Base-by-base conservation (phyloP, 352 stramenopile species). In the Globisporangium rhizosaccharum region DNA sequence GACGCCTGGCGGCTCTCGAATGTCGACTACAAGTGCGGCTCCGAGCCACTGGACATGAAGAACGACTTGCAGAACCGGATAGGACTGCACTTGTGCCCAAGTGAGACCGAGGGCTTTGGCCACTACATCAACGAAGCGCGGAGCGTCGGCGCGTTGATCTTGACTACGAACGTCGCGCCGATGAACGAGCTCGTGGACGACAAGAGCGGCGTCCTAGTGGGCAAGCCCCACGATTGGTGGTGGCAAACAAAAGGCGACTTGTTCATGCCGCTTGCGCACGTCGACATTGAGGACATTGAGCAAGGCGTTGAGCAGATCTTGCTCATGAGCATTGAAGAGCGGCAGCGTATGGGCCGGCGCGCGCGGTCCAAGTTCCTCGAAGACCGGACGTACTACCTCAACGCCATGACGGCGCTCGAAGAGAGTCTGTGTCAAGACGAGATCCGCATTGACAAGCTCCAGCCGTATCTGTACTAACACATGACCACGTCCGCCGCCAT, bases 111-210 rank as follows among this genome's bases (percentile, higher is more conserved):
- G 65, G 83, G 80, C 18, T 94, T 92, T 54, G 79, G 85, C 36
- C 85, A 94, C 63, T 91, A 91, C 54, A 92, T 94, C 62, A 94
- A 94, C 57, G 79, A 92, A 59, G 85, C 85, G 18, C 80, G 85
- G 28, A 90, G 82, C 56, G 73, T 77, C 11, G 82, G 79, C 12
- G 85, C 81, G 17, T 66, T 94, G 5, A 82, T 89, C 50, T 33
- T 94, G 49, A 91, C 85, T 39, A 87, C 80, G 23, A 76, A 94
- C 59, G 85, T 88, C 26, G 71, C 80, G 15, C 82, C 85, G 5
- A 94, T 92, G 85, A 94, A 94, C 62, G 85, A 94, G 57, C 72
- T 94, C 14, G 73, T 94, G 50, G 85, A 92, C 58, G 66, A 76
- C 18, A 60, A 73, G 51, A 89, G 71, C 49, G 85, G 85, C 30